Evolutionary conservation across 768 basidiomycete genomes (phyloP).

Genomic region (Crepidotus variabilis): DNA sequence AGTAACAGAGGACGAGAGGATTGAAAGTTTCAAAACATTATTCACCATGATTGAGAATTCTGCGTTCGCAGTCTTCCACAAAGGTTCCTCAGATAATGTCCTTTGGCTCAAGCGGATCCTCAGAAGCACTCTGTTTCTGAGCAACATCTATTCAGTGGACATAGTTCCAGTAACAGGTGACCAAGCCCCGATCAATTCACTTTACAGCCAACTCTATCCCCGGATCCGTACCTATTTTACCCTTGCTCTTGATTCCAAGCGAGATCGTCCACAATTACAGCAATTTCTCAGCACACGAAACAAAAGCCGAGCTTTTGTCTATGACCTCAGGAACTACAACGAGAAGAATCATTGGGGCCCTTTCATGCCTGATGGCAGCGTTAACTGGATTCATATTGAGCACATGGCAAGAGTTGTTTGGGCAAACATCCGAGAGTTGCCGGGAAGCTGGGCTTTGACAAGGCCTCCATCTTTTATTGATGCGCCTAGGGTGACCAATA

Average conservation of each 20-base stretch:
- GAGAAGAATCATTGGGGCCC: conserved; percentile 57
- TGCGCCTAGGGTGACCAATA: conserved; percentile 51
- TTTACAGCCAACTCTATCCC: conserved; percentile 34
- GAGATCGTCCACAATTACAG: conserved; percentile 21
- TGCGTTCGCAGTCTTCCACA: conserved; percentile 18
- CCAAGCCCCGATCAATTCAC: conserved; percentile 8
- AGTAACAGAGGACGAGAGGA: conserved; percentile 21
- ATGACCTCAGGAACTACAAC: conserved; percentile 60
- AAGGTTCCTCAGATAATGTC: conserved; percentile 35
- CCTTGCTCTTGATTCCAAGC: conserved; percentile 34
- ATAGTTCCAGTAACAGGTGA: background rate
- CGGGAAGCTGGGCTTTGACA: conserved; percentile 28
- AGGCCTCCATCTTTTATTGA: conserved; percentile 49
- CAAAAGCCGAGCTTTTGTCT: conserved; percentile 54
- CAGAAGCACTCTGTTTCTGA: conserved; percentile 33
- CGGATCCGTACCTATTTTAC: conserved; percentile 43
- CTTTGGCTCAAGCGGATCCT: conserved; percentile 44
- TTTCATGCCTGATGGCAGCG: conserved; percentile 34
- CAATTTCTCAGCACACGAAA: conserved; percentile 34
- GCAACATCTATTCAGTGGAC: conserved; percentile 11
- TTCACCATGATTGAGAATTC: conserved; percentile 34
- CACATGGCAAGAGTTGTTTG: conserved; percentile 51
- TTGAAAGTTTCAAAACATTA: conserved; percentile 34
- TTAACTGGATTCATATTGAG: conserved; percentile 66
- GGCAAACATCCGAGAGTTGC: conserved; percentile 48